Evolutionary conservation across 257 asterid genomes (phyloP), one percentile per base, ranked within the genome.

Genomic region (Sherardia arvensis): DNA sequence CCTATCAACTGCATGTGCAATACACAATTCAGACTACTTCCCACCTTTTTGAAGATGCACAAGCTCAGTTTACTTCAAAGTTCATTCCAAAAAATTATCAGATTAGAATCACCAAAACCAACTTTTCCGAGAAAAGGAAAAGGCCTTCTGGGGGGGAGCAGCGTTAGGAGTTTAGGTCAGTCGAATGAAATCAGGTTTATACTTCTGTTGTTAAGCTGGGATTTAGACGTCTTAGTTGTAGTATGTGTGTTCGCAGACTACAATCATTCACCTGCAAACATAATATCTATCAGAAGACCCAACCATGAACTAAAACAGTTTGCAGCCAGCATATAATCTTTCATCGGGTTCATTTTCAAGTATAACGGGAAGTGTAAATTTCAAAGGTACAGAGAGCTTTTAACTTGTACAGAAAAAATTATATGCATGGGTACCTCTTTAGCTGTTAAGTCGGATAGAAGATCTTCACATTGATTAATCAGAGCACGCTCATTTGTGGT

Each of bases 391-490:
- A 4, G 5, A 26, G 21, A 58, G 62, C 5, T 43, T 43, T 14
- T 15, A 43, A 15, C 8, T 27, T 59, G 47, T 3, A 22, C n/a
- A n/a, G 47, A 53, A 21, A 48, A 30, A 21, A 29, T 4, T 14
- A 27, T 27, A n/a, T 45, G 18, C 15, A 27, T 36, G 43, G 34
- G 70, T 64, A 90, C 97, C 94, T 87, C 92, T 69, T 76, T 67
- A 26, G 87, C 87, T 63, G 81, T 69, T 71, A 83, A 66, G 21
- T 72, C 66, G 45, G 90, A 82, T 68, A 87, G 59, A 36, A 80
- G 71, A 57, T 80, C 84, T 81, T 71, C 82, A 82, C 87, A 82
- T 66, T 85, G 85, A 15, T 73, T 75, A 57, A 90, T 82, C 74
- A 79, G 75, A 63, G 69, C 69, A 64, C 66, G 77, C 69, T 82